Conservation (phyloP, 306 rosid genomes). For the Medicago lupulina region DNA sequence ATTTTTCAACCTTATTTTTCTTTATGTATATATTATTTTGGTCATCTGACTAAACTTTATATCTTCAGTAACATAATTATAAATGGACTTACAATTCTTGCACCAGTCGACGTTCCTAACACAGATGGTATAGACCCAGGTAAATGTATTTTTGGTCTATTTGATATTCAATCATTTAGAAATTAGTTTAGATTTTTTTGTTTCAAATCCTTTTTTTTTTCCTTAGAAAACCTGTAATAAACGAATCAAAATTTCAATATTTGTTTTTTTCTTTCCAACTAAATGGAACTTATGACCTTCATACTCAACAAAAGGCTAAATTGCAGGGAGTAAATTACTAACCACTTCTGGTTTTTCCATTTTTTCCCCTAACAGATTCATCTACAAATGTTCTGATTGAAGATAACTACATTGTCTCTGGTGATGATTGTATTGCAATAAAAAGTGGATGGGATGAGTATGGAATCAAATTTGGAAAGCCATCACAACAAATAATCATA, state of each 20-base stretch:
- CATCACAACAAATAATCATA: constrained; percentile 4
- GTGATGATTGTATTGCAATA: constrained; percentile 15
- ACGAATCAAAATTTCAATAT: too few relatives aligned
- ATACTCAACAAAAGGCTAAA: neutral
- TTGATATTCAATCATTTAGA: too few relatives aligned
- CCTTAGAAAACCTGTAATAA: too few relatives aligned
- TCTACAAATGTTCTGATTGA: constrained; percentile 54
- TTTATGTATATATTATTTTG: neutral
- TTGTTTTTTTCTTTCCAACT: too few relatives aligned
- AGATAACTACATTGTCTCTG: constrained; percentile 62
- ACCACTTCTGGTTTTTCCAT: neutral
- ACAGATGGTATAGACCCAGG: constrained; percentile 89
- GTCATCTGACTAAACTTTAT: constrained; percentile 16
- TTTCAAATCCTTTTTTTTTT: too few relatives aligned
- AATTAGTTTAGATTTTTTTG: too few relatives aligned
- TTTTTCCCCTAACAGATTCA: constrained; percentile 58
- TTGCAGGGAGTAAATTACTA: neutral
- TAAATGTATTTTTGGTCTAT: neutral
- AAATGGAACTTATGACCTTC: neutral
- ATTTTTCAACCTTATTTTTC: neutral
- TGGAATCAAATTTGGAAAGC: constrained; percentile 1
- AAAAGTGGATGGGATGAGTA: constrained; percentile 25
- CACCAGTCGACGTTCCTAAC: constrained; percentile 71
- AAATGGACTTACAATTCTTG: constrained; percentile 63
- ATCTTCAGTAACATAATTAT: constrained; percentile 57